Percentiles rank a stretch among this genome's conserved stretches.
Conservation (phyloP, 2,329 filamentous ascomycete species). For the Xylaria sp. region DNA sequence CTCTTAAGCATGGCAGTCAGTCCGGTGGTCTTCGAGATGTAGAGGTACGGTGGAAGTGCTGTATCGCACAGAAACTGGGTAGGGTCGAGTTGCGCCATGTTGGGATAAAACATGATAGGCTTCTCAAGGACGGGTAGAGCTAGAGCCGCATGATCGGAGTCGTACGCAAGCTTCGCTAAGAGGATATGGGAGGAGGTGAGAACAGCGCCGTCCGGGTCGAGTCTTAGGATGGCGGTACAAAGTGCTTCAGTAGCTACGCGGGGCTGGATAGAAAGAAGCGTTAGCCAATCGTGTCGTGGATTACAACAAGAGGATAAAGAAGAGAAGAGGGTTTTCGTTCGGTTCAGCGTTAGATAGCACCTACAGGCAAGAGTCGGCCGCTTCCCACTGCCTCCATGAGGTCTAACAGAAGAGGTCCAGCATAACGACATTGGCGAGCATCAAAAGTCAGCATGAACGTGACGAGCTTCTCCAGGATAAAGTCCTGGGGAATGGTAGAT, state of each 20-base stretch:
- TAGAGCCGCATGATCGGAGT: conserved; percentile 47
- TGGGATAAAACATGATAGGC: conserved; percentile 61
- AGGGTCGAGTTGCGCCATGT: conserved; percentile 35
- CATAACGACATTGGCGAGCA: conserved; percentile 48
- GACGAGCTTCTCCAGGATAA: conserved; percentile 39
- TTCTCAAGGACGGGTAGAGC: conserved; percentile 59
- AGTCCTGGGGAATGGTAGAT: conserved; percentile 20
- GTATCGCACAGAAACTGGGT: conserved; percentile 42
- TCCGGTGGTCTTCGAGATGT: conserved; percentile 54
- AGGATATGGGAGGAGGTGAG: conserved; percentile 60
- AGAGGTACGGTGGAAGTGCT: conserved; percentile 44
- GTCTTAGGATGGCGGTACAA: conserved; percentile 51
- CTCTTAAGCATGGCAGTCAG: conserved; percentile 52
- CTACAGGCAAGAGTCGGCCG: conserved; percentile 35
- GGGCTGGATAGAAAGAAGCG: conserved; percentile 34
- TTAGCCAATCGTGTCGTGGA: conserved; percentile 19
- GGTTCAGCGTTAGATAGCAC: conserved; percentile 13
- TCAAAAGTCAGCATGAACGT: conserved; percentile 47
- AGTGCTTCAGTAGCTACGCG: conserved; percentile 42
- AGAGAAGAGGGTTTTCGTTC: not conserved
- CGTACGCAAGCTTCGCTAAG: conserved; percentile 55
- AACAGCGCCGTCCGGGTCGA: conserved; percentile 62
- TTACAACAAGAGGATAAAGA: not conserved
- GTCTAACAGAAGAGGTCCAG: conserved; percentile 38
- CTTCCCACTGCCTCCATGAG: conserved; percentile 40